phyloP scores from a whole-genome alignment of 2,329 filamentous ascomycete species.

The Fusarium sp. region DNA sequence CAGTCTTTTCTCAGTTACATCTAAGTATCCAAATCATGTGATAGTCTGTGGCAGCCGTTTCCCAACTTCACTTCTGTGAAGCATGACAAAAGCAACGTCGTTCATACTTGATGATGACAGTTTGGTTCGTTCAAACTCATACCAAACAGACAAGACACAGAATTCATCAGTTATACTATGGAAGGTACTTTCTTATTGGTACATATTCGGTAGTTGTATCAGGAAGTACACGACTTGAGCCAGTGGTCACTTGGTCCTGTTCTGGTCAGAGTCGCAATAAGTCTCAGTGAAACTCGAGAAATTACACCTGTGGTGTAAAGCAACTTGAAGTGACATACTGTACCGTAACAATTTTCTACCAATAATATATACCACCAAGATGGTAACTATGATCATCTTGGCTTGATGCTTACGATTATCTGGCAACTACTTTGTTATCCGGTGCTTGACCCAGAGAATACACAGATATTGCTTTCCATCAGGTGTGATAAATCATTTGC shows the following conservation, averaged over 20 bases:
- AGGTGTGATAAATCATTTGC: neutral
- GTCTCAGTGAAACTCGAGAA: neutral
- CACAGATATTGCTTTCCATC: neutral
- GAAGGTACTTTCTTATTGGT: neutral
- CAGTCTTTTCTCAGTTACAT: neutral
- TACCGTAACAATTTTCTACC: neutral
- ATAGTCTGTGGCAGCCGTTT: neutral
- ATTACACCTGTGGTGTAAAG: neutral
- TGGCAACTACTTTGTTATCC: neutral
- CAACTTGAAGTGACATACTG: neutral
- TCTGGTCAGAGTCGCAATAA: neutral
- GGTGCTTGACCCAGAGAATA: neutral
- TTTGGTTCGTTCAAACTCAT: neutral
- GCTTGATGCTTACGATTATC: neutral
- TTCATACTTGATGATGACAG: neutral
- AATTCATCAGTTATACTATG: neutral
- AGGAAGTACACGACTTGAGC: neutral
- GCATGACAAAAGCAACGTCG: neutral
- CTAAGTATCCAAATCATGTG: neutral
- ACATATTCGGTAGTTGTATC: neutral
- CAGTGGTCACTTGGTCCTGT: neutral
- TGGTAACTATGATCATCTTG: neutral
- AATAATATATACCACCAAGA: neutral
- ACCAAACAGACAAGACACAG: neutral
- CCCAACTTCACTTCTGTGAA: neutral